Evolutionary conservation across 371 early-diverging fungal genomes (phyloP), one percentile per base, ranked within the genome.

Genomic region (Mucor piriformis): DNA sequence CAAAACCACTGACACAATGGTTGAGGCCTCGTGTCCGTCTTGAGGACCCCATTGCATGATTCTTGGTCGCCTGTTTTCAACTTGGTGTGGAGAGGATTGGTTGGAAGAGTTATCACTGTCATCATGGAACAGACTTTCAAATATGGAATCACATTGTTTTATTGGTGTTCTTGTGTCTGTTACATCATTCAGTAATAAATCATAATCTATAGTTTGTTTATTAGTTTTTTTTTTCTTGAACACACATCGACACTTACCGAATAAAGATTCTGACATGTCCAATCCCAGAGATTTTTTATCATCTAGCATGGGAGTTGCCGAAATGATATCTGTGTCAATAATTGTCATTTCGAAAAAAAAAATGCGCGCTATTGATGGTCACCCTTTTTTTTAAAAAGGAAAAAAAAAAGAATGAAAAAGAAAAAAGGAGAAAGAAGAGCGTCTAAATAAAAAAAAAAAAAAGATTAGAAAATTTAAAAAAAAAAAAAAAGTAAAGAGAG

Each of bases 41-140:
- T 62, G 63, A 16, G 63, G 63, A 13, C 54, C 56, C 63, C 63
- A 62, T 37, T 62, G 63, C 16, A 62, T 35, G 0, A 62, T 24
- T 44, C 34, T 47, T n/a, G 63, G 63, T 18, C 51, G 20, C 23
- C 32, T 49, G 3, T 13, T 33, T 18, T 35, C n/a, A 35, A 37
- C 13, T 8, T 11, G 42, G 15, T 40, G 42, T 18, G 54, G 42
- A 2, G 29, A 16, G n/a, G 57, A 27, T 5, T 32, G 20, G n/a
- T 13, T 43, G 3, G 46, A 38, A n/a, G 35, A 37, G 4, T 27
- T 15, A 29, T 54, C 25, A 8, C 38, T 57, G 12, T 54, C 54
- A 21, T 57, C 20, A n/a, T 32, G 20, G 16, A 57, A 57, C 1
- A 55, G n/a, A 7, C 38, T 38, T 38, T 38, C 24, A 16, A 61